Evolutionary conservation across 2,329 filamentous ascomycete species (phyloP).

Genomic region (Sporothrix variecibatus): DNA sequence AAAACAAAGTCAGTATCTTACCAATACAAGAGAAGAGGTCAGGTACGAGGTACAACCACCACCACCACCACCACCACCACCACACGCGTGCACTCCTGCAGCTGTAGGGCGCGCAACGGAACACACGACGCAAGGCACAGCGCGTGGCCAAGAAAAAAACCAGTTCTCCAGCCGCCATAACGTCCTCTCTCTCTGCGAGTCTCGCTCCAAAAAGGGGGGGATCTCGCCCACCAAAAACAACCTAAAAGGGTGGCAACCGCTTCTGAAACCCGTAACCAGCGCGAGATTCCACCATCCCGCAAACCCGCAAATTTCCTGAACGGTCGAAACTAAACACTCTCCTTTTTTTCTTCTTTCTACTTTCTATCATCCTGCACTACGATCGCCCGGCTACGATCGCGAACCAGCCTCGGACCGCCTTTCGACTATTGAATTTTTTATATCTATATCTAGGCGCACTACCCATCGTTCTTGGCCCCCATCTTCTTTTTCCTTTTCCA

Average conservation of each 20-base stretch:
- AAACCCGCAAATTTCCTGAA: conserved; percentile 22
- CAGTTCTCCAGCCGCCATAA: not conserved
- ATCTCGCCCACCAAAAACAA: not conserved
- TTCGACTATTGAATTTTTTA: not conserved
- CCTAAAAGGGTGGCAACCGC: not conserved
- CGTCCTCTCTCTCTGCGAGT: not conserved
- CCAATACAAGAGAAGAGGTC: not conserved
- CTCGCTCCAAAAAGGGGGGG: not conserved
- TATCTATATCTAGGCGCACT: conserved; percentile 1
- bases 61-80: conserved; percentile 3
- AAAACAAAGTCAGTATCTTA: not conserved
- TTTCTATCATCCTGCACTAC: not conserved
- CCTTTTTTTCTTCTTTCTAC: not conserved
- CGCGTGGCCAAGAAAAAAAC: not conserved
- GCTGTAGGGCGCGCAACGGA: not conserved
- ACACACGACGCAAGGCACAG: not conserved
- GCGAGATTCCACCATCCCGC: not conserved
- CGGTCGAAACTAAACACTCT: conserved; percentile 17
- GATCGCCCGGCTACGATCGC: not conserved
- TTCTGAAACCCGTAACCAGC: conserved; percentile 15
- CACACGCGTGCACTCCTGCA: not conserved
- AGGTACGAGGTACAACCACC: not conserved
- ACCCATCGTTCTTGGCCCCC: not conserved
- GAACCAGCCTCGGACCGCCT: not conserved
- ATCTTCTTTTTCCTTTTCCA: not conserved